Evolutionary conservation across 2,329 filamentous ascomycete genomes (phyloP).

Genomic region (Chrysoporthe cubensis): DNA sequence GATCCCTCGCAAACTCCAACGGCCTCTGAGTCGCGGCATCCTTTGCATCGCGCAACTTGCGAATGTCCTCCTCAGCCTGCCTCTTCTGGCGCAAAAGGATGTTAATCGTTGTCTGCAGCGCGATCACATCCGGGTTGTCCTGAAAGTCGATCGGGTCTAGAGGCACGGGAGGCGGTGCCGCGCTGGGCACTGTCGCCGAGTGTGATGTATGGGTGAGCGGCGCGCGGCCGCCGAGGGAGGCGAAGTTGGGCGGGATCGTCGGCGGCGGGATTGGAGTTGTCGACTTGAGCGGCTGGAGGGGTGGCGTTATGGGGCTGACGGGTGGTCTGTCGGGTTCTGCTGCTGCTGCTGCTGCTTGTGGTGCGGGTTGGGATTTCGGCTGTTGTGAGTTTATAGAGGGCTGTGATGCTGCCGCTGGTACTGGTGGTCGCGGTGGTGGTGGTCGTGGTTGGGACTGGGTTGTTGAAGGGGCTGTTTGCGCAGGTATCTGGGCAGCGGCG

Average conservation of each 20-base stretch:
- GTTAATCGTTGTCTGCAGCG: constrained; percentile 81
- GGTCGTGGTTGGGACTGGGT: constrained; percentile 20
- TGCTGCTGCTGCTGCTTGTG: constrained; percentile 31
- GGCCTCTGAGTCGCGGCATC: constrained; percentile 72
- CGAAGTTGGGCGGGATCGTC: constrained; percentile 34
- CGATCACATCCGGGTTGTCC: constrained; percentile 82
- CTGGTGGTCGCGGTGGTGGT: constrained; percentile 14
- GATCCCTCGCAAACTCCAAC: constrained; percentile 69
- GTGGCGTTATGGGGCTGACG: constrained; percentile 52
- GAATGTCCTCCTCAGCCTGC: constrained; percentile 76
- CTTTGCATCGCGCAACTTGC: constrained; percentile 70
- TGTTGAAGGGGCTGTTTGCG: constrained; percentile 16
- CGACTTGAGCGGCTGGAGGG: constrained; percentile 11
- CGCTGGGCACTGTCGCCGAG: constrained; percentile 39
- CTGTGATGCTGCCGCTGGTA: neutral
- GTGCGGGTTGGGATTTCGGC: constrained; percentile 9
- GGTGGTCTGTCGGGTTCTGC: constrained; percentile 54
- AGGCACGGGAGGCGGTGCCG: constrained; percentile 49
- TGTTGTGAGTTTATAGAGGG: neutral
- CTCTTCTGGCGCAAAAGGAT: constrained; percentile 85
- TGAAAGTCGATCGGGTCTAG: constrained; percentile 61
- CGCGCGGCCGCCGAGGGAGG: constrained; percentile 37
- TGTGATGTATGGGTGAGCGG: constrained; percentile 52
- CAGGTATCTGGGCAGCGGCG: neutral
- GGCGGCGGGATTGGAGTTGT: constrained; percentile 27